Percentiles rank a stretch among this genome's conserved stretches.
Conservation (phyloP, 345 rosid genomes). For the Camelina neglecta region DNA sequence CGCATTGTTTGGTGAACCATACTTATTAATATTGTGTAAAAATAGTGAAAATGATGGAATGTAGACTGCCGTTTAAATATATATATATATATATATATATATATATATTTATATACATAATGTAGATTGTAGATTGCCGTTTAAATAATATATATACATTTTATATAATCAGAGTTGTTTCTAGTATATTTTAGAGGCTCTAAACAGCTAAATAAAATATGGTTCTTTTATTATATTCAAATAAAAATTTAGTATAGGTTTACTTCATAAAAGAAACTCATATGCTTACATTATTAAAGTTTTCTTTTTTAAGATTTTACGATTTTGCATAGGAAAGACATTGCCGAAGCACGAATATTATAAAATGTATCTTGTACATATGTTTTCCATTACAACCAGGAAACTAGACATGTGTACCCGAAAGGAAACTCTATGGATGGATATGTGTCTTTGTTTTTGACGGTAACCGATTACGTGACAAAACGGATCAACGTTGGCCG, state of each 20-base stretch:
- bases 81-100: too few relatives aligned
- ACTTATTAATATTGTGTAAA: conserved; percentile 7
- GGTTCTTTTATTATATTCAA: too few relatives aligned
- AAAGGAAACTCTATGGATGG: neutral
- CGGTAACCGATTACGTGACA: neutral
- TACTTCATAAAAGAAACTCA: too few relatives aligned
- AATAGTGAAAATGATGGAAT: neutral
- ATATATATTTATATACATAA: too few relatives aligned
- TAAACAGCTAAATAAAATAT: neutral
- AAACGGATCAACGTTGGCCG: conserved; percentile 18
- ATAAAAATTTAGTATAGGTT: too few relatives aligned
- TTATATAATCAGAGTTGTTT: neutral
- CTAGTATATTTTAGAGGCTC: neutral
- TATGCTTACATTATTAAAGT: too few relatives aligned
- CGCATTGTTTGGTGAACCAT: conserved; percentile 19
- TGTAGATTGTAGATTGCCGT: neutral
- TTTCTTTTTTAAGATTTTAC: too few relatives aligned
- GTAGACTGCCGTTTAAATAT: neutral
- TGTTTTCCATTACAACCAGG: conserved; percentile 1
- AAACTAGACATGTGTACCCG: neutral
- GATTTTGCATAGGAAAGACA: too few relatives aligned
- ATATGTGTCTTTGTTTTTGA: neutral
- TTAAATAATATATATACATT: too few relatives aligned
- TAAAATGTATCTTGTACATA: too few relatives aligned
- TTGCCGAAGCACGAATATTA: too few relatives aligned